Conservation (phyloP, 1,284 basidiomycete genomes). For the Mycena citricolor region DNA sequence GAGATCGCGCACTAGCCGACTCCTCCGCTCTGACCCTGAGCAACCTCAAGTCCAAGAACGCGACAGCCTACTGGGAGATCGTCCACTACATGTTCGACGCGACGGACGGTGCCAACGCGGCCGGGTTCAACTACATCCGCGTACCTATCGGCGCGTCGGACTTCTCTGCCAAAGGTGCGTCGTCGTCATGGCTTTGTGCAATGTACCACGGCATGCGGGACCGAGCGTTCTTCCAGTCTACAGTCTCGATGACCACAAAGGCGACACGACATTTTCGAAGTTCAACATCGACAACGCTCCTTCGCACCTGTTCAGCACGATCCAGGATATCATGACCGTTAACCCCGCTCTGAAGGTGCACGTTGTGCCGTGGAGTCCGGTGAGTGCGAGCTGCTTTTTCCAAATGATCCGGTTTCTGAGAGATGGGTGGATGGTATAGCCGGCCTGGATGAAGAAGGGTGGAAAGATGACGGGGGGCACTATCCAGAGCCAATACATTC, state of each 20-base stretch:
- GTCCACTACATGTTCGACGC: constrained; percentile 44
- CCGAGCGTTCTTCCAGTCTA: too few species aligned
- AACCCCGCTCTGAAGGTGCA: constrained; percentile 32
- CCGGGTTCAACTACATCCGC: constrained; percentile 50
- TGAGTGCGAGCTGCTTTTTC: too few species aligned
- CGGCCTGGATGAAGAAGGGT: constrained; percentile 38
- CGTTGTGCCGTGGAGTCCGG: constrained; percentile 38
- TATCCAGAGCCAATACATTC: constrained; percentile 24
- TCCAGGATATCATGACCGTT: constrained; percentile 35
- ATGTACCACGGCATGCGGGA: too few species aligned
- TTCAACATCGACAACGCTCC: constrained; percentile 35
- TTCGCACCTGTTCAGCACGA: constrained; percentile 31
- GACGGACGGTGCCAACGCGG: constrained; percentile 45
- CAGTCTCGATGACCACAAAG: constrained; percentile 30
- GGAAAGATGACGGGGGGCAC: constrained; percentile 34
- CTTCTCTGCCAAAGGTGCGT: constrained; percentile 44
- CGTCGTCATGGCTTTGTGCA: too few species aligned
- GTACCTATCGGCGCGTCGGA: constrained; percentile 54
- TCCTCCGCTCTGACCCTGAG: constrained; percentile 47
- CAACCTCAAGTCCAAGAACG: constrained; percentile 41
- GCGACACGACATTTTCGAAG: constrained; percentile 30
- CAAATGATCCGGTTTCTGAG: too few species aligned
- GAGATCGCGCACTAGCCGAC: constrained; percentile 38
- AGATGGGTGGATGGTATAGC: too few species aligned
- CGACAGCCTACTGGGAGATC: constrained; percentile 44